Evolutionary conservation across 1,284 basidiomycete genomes (phyloP), one percentile per base, ranked within the genome.

Genomic region (Ganoderma meredithae): DNA sequence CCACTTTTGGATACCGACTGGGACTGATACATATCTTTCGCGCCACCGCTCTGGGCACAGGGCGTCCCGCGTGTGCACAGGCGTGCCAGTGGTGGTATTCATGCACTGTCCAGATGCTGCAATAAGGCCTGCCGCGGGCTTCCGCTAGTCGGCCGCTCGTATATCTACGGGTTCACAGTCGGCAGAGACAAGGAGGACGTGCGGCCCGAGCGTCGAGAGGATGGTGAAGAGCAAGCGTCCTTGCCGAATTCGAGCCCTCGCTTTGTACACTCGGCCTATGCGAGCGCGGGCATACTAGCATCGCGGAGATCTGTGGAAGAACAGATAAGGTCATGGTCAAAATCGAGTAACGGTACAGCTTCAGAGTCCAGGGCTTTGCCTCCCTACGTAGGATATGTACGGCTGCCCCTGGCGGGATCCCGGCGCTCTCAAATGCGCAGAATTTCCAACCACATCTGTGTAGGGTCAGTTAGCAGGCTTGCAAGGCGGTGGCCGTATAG

Each of bases 1-100:
- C 75, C 94, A 95, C 76, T 94, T 90, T 6, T 92, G 92, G 6
- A 88, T 95, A 69, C 86, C 93, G 40, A 90, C 88, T 0, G 93
- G 91, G 7, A 86, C 87, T 62, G 94, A 95, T 68, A 86, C 94
- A 95, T 68, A 86, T 94, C 60, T 84, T 94, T 79, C 94, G 41
- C 22, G 92, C 92, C 0, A 76, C 92, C n/a, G 89, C 90, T 0
- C 0, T 90, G 90, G 52, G 90, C 90, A 1, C 87, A 91, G 73
- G 90, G 81, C 39, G 85, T 60, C 40, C 27, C 31, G 27, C 52
- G 52, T 55, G 27, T 25, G 52, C n/a, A n/a, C n/a, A n/a, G n/a
- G n/a, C n/a, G n/a, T n/a, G n/a, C n/a, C 25, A 22, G 10, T 13
- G 22, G 47, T 33, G 15, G 52, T 33, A 58, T 39, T 58, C 55